Evolutionary conservation across 192 early-diverging fungal species (phyloP).

Genomic region (Entomortierella chlamydospora): DNA sequence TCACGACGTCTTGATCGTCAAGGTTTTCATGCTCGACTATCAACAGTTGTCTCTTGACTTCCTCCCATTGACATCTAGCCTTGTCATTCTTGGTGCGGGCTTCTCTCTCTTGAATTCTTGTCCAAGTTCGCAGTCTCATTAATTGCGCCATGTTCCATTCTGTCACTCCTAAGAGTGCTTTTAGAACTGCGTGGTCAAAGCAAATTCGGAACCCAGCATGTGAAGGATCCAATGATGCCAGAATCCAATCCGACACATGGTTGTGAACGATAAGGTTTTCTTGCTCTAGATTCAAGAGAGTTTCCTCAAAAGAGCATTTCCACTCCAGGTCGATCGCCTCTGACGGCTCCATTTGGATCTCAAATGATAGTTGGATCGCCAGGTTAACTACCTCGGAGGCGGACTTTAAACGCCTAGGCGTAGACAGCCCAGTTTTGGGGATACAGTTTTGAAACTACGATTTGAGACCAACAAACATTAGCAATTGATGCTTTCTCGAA

Average conservation of each 20-base stretch:
- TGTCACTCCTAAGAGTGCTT: conserved; percentile 15
- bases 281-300: conserved; percentile 1
- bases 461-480: background rate
- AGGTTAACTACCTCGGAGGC: conserved; percentile 8
- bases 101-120: conserved; percentile 15
- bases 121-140: conserved; percentile 13
- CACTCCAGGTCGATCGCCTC: conserved; percentile 8
- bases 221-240: conserved; percentile 6
- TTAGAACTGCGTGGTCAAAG: conserved; percentile 42
- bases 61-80: conserved; percentile 13
- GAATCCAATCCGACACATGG: conserved; percentile 35
- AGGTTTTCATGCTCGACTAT: background rate
- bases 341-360: conserved; percentile 35
- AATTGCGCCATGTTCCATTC: conserved; percentile 36
- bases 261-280: conserved; percentile 18
- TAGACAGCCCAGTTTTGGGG: background rate
- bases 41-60: conserved; percentile 26
- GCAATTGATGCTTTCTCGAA: background rate
- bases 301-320: conserved; percentile 36
- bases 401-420: background rate
- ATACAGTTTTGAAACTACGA: background rate
- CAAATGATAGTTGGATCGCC: conserved; percentile 25
- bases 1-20: background rate
- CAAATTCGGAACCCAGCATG: conserved; percentile 25
- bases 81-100: conserved; percentile 5